Base-by-base conservation (phyloP, 2,329 filamentous ascomycete genomes). In the Aspergillus pseudonomiae region DNA sequence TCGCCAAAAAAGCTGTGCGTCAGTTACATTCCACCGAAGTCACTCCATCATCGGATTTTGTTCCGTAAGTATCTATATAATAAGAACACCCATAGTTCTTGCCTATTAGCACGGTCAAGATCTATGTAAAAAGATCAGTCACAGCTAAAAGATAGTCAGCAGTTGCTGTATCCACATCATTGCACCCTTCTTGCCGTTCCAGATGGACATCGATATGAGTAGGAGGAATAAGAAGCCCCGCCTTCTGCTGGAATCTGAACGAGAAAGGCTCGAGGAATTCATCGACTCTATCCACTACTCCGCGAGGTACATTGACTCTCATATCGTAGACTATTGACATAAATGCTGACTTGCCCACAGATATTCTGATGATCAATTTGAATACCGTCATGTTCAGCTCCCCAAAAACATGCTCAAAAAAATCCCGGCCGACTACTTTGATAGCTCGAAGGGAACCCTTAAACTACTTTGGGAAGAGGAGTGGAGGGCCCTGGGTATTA, bases 381-480 rank as follows among this genome's bases (percentile, higher is more conserved):
- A 99, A 81, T 99, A 99, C 82, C 92, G 95, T 68, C 95, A 99
- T 80, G 95, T 99, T 63, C 94, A 97, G 80, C 88, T 99, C 34
- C 95, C 95, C 50, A 99, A 99, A 82, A 90, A 93, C 71, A 99
- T 99, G 95, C 89, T 99, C 68, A 98, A 98, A 81, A 91, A 88
- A 46, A 98, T 99, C 71, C 95, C 95, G 24, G 90, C 94, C 77
- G 94, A 97, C 68, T 97, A 97, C 80, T 94, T 96, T 75, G 94
- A 97, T 79, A 86, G 89, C 57, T 83, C 88, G 59, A 93, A 96
- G 80, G 95, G 95, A 66, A 98, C 94, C 6, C 82, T 99, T 79
- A 99, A 98, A 83, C 83, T 99, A 70, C 82, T 99, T 65, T 97
- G 94, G 94, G 95, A 99, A 79, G 94, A 98, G 70, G 95, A 99